These are phyloP conservation scores for Spizellomyces sp. DNA, from an alignment of 192 early-diverging fungal genomes.

Conservation along the genomic window DNA sequence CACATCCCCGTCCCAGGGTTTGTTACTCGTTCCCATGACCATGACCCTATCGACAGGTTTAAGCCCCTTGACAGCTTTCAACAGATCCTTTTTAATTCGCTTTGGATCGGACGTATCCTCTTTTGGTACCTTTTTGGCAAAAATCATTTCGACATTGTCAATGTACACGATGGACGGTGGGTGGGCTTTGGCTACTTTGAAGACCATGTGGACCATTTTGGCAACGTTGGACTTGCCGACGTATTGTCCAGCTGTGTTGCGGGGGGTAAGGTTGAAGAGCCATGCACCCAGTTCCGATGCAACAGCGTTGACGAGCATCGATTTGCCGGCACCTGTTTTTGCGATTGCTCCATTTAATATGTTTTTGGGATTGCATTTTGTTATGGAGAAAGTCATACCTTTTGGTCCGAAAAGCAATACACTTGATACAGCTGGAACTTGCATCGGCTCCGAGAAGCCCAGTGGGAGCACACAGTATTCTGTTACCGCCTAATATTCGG, in stretches of 20 bases:
- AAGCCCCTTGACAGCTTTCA: constrained; percentile 56
- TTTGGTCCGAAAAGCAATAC: constrained; percentile 52
- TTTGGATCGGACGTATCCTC: constrained; percentile 66
- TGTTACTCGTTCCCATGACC: constrained; percentile 52
- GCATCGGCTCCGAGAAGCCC: constrained; percentile 35
- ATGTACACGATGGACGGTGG: constrained; percentile 60
- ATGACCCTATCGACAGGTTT: constrained; percentile 52
- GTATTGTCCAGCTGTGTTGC: constrained; percentile 62
- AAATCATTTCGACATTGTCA: constrained; percentile 62
- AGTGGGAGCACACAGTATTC: constrained; percentile 62
- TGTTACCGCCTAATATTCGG: constrained; percentile 36
- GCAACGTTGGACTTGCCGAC: constrained; percentile 54
- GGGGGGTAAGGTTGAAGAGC: constrained; percentile 59
- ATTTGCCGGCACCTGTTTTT: constrained; percentile 55
- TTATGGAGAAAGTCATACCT: constrained; percentile 18
- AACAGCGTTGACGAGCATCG: constrained; percentile 59
- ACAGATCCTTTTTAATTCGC: constrained; percentile 62
- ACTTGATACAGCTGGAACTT: constrained; percentile 47
- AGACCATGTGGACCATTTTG: constrained; percentile 68
- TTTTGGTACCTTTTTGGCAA: constrained; percentile 68
- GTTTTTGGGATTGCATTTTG: not conserved
- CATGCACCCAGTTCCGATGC: constrained; percentile 56
- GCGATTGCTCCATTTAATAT: not conserved
- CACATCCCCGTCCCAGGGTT: constrained; percentile 63
- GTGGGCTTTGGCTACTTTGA: constrained; percentile 64